Percentiles rank a stretch among this genome's conserved stretches.
phyloP scores from a whole-genome alignment of 257 asterid genomes.

The Salvia splendens region DNA sequence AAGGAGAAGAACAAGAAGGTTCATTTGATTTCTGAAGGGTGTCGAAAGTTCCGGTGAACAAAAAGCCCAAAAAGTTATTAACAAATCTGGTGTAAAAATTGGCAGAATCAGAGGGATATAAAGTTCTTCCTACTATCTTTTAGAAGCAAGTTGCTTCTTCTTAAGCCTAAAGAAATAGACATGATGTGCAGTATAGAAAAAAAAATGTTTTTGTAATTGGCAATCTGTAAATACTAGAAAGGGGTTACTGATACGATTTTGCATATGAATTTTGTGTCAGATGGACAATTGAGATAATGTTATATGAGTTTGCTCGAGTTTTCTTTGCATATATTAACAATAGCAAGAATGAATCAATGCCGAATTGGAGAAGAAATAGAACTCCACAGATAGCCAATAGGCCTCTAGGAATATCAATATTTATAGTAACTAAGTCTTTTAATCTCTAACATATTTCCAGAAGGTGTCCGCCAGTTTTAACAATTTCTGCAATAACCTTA shows the following conservation, averaged over 20 bases:
- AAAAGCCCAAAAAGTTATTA: neutral
- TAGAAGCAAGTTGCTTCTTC: slow-evolving; percentile 1
- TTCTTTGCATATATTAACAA: neutral
- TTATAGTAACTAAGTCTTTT: neutral
- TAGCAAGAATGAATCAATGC: neutral
- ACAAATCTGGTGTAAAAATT: neutral
- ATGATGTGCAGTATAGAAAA: neutral
- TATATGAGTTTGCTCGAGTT: neutral
- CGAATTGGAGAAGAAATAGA: neutral
- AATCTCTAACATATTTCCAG: neutral
- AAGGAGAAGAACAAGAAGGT: neutral
- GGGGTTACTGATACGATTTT: neutral
- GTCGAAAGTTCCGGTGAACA: neutral
- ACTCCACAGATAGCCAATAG: neutral
- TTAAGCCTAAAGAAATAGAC: neutral
- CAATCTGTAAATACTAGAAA: neutral
- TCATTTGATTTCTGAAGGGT: neutral
- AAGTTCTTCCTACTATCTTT: neutral
- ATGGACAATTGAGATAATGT: slow-evolving; percentile 8
- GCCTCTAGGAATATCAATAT: neutral
- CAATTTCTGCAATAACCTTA: slow-evolving; percentile 5
- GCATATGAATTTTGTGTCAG: neutral
- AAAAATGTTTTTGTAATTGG: slow-evolving; percentile 1
- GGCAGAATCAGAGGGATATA: neutral
- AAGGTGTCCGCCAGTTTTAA: slow-evolving; percentile 10